Percentiles rank a stretch among this genome's conserved stretches.
These are phyloP conservation scores for Termitomyces sp. DNA, from an alignment of 768 basidiomycete species.

Conservation along the genomic window DNA sequence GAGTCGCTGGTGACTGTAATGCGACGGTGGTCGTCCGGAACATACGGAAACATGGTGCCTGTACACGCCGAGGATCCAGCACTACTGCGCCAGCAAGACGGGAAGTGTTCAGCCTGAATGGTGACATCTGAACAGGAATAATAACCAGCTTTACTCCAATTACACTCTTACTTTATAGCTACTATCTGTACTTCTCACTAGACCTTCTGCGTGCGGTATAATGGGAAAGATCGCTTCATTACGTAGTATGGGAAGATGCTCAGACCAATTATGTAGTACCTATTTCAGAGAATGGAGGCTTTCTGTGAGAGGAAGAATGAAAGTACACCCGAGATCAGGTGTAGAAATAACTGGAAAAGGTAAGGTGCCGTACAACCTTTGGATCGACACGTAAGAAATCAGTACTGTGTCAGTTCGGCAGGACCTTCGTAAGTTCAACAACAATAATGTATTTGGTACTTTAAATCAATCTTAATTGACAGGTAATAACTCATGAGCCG, in stretches of 20 bases:
- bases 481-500: too few relatives aligned
- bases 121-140: not conserved
- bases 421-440: too few relatives aligned
- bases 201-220: not conserved
- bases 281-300: not conserved
- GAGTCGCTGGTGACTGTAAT: constrained; percentile 13
- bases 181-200: not conserved
- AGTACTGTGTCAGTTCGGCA: too few relatives aligned
- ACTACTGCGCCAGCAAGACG: not conserved
- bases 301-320: not conserved
- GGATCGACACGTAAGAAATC: too few relatives aligned
- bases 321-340: not conserved
- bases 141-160: not conserved
- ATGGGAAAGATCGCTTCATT: too few relatives aligned
- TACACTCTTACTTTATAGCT: not conserved
- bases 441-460: too few relatives aligned
- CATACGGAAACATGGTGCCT: not conserved
- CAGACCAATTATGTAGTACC: not conserved
- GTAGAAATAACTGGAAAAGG: too few relatives aligned
- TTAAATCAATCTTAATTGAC: too few relatives aligned
- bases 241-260: not conserved
- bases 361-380: too few relatives aligned
- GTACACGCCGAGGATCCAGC: not conserved
- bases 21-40: not conserved
- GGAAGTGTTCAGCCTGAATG: not conserved